Percentiles rank a stretch among this genome's conserved stretches.
Evolutionary conservation across 129 eudicot species (phyloP).

Genomic region (Helichrysum umbraculigerum): DNA sequence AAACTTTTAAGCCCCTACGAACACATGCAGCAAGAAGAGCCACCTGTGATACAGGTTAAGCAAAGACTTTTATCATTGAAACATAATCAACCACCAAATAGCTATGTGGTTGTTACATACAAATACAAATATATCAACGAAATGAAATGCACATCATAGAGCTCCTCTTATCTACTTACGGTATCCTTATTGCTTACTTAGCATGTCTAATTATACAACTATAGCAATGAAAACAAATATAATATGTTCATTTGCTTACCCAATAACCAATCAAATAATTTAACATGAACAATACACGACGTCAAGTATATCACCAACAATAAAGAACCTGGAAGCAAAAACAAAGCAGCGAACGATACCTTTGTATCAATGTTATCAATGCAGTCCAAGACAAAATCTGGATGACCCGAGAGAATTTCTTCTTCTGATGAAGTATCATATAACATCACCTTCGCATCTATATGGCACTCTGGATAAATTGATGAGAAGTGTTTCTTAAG

Average conservation of each 20-base stretch:
- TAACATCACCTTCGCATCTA: conserved; percentile 73
- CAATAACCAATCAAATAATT: neutral
- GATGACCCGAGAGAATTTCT: conserved; percentile 85
- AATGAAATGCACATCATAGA: neutral
- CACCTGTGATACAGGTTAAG: conserved; percentile 49
- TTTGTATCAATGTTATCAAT: conserved; percentile 98
- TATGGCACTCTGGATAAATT: conserved; percentile 90
- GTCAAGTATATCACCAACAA: no score
- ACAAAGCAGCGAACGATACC: conserved; percentile 50
- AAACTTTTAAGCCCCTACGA: conserved; percentile 86
- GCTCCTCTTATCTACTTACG: neutral
- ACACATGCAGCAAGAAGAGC: conserved; percentile 99
- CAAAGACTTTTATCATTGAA: conserved; percentile 19
- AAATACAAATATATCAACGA: neutral
- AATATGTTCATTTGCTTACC: neutral
- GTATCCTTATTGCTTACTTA: neutral
- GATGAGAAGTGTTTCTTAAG: conserved; percentile 84
- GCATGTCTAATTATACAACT: neutral
- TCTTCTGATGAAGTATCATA: conserved; percentile 94
- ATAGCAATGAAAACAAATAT: neutral
- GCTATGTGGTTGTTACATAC: neutral
- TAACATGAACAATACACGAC: no score
- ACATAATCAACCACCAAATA: neutral
- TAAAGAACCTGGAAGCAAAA: neutral
- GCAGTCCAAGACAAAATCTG: conserved; percentile 96